Evolutionary conservation across 352 stramenopile genomes (phyloP), one percentile per base, ranked within the genome.

Genomic region (Pythium aristosporum): DNA sequence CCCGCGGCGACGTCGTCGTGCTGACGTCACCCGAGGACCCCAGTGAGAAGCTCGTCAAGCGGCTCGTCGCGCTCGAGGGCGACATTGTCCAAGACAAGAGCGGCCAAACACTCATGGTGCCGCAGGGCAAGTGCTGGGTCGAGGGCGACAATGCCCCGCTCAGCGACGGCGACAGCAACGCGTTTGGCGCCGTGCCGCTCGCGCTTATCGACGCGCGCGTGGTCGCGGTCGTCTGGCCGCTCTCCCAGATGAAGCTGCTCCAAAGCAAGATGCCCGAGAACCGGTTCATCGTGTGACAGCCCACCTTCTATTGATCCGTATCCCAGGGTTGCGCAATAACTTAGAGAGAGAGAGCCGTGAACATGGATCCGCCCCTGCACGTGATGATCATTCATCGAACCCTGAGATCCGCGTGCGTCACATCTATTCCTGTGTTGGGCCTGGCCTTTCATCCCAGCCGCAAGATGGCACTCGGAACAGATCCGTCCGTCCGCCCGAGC

Each of bases 121-220:
- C 87, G 2, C 69, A 76, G 44, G 87, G 87, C 63, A 90, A 89
- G 69, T 96, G 87, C 74, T 96, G 87, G 87, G 74, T 96, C 43
- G 85, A 96, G 53, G 85, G 87, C 43, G 87, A 95, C 71, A 92
- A 90, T 66, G 61, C 74, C 2, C 73, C 67, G 42, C 84, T 87
- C 64, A 92, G 82, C 67, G 84, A 92, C 66, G 63, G 53, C 32
- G 82, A 92, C 72, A 93, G 84, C 72, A 77, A 91, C 63, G 63
- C 68, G 53, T 93, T 91, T 58, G 87, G 87, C 3, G 68, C 79
- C 39, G 82, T 95, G 50, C 87, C 87, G 46, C 76, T 95, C 30
- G 87, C 87, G 46, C 79, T 95, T 44, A 90, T 95, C 62, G 75
- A 95, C 57, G 79, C 85, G 32, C 76, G 84, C 42, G 85, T 95